Conservation (phyloP, 305 asterid genomes). For the Rubia occidens region DNA sequence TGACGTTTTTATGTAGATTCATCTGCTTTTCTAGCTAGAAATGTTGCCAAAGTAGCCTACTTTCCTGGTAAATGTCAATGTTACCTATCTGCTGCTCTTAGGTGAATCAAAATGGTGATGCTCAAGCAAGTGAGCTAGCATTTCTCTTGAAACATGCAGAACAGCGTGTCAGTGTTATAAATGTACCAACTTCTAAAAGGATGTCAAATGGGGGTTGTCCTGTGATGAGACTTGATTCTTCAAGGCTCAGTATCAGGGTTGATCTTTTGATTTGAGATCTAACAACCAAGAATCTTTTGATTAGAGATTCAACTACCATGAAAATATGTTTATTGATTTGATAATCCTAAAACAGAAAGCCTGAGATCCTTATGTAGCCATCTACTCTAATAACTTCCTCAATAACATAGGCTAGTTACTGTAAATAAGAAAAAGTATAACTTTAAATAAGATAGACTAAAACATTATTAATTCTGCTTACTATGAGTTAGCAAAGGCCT, state of each 20-base stretch:
- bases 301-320: neutral
- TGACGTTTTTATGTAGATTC: neutral
- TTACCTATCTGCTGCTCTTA: too few species aligned
- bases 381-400: neutral
- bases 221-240: neutral
- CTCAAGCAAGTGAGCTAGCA: neutral
- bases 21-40: neutral
- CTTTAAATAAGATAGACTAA: neutral
- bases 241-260: neutral
- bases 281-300: neutral
- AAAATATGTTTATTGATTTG: too few species aligned
- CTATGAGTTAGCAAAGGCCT: neutral
- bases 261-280: too few species aligned
- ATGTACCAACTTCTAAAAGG: too few species aligned
- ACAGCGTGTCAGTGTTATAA: neutral
- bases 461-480: neutral
- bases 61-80: neutral
- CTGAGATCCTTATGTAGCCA: neutral
- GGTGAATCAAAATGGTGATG: neutral
- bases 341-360: neutral
- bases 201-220: neutral
- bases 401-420: neutral
- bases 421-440: too few species aligned
- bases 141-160: neutral
- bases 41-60: neutral